Evolutionary conservation across 2,329 filamentous ascomycete species (phyloP).

Genomic region (Chaetomium sp.): DNA sequence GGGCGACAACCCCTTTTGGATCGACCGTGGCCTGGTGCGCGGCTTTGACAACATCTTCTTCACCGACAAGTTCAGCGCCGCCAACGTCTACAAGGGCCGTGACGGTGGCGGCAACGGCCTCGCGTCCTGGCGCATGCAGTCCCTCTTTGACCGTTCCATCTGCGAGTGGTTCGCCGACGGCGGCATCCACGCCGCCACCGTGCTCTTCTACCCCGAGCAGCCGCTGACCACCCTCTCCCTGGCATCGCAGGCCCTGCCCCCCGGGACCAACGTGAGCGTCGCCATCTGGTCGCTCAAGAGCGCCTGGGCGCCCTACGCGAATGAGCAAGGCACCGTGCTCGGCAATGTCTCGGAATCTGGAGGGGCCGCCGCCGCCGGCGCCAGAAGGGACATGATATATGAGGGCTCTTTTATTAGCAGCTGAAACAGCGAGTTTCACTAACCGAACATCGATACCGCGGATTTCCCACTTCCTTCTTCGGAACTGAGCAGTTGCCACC

Average conservation of each 20-base stretch:
- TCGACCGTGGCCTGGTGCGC: not conserved
- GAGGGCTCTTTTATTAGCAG: not conserved
- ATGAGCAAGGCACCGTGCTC: not conserved
- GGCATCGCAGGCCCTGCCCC: not conserved
- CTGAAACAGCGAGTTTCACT: not conserved
- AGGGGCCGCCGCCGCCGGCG: too few species aligned
- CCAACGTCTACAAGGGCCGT: not conserved
- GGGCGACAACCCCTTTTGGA: not conserved
- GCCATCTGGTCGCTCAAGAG: not conserved
- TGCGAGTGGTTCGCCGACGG: slow-evolving; percentile 2
- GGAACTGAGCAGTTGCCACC: too few species aligned
- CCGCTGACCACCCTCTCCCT: not conserved
- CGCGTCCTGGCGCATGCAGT: not conserved
- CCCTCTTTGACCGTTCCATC: not conserved
- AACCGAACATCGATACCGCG: too few species aligned
- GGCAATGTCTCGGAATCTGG: not conserved
- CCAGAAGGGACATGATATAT: not conserved
- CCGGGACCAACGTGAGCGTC: not conserved
- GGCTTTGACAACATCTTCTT: not conserved
- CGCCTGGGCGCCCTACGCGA: not conserved
- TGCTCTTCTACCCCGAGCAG: slow-evolving; percentile 2
- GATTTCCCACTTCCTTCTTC: too few species aligned
- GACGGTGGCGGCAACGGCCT: not conserved
- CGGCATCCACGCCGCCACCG: not conserved
- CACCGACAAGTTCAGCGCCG: not conserved